These are phyloP conservation scores for Pyricularia grisea DNA, from an alignment of 2,329 filamentous ascomycete genomes.

Conservation along the genomic window DNA sequence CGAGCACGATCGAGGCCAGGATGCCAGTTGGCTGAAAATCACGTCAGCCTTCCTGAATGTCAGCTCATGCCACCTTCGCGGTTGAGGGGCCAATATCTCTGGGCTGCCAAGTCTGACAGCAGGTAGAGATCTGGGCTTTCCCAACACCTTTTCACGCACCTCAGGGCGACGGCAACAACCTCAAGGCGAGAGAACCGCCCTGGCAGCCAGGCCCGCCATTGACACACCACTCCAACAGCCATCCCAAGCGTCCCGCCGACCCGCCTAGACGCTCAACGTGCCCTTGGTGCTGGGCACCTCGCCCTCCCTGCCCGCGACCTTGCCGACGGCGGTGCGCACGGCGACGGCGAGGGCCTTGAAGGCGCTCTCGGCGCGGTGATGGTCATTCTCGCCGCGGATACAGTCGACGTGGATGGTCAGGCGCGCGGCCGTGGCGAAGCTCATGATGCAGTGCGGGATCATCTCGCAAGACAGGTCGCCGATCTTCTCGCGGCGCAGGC, in stretches of 20 bases:
- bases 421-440: conserved; percentile 82
- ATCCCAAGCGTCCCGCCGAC: not conserved
- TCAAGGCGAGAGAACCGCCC: not conserved
- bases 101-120: not conserved
- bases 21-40: not conserved
- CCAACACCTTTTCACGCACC: not conserved
- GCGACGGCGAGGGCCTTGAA: conserved; percentile 95
- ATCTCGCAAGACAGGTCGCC: conserved; percentile 92
- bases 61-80: not conserved
- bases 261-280: conserved; percentile 54
- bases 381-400: conserved; percentile 83
- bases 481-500: conserved; percentile 83
- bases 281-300: conserved; percentile 97
- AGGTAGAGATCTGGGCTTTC: not conserved
- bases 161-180: not conserved
- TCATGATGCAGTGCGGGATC: conserved; percentile 91
- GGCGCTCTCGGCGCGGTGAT: conserved; percentile 90
- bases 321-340: conserved; percentile 64
- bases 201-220: not conserved
- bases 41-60: not conserved
- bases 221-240: not conserved
- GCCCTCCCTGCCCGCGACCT: conserved; percentile 71
- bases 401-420: conserved; percentile 95
- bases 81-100: not conserved
- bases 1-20: not conserved